These are phyloP conservation scores for Teunomyces atbi DNA, from an alignment of 805 yeast species.

Conservation along the genomic window DNA sequence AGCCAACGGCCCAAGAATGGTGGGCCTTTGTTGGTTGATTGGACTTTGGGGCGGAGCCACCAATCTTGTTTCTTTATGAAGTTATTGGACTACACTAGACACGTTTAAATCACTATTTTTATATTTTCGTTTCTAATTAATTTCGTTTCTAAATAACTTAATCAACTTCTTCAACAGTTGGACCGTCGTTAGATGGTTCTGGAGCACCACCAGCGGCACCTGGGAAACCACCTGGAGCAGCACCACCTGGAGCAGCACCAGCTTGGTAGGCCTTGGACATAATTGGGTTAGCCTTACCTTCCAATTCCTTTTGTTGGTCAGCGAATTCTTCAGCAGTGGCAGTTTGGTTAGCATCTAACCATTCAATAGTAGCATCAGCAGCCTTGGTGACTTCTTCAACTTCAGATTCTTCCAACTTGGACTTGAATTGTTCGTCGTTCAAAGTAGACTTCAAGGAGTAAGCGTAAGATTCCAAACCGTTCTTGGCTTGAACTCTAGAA, in stretches of 20 bases:
- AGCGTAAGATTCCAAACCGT: conserved; percentile 92
- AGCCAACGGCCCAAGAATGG: not conserved
- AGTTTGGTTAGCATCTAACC: conserved; percentile 93
- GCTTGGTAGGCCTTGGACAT: conserved; percentile 96
- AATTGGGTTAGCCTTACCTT: conserved; percentile 93
- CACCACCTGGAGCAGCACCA: conserved; percentile 77
- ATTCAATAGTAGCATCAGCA: conserved; percentile 78
- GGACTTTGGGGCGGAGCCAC: too few species aligned
- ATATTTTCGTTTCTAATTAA: conserved; percentile 1
- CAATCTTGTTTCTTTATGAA: too few species aligned
- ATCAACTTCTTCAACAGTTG: conserved; percentile 56
- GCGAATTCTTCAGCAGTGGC: conserved; percentile 89
- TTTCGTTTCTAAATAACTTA: conserved; percentile 20
- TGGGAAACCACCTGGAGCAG: conserved; percentile 62
- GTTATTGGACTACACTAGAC: too few species aligned
- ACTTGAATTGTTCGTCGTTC: conserved; percentile 42
- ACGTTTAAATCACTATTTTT: not conserved
- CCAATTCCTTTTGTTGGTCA: conserved; percentile 94
- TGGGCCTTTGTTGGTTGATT: too few species aligned
- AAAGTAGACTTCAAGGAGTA: conserved; percentile 87
- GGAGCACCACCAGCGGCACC: conserved; percentile 42
- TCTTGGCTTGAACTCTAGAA: conserved; percentile 88
- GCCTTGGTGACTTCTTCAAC: conserved; percentile 70
- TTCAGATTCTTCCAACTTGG: conserved; percentile 57
- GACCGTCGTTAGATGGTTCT: conserved; percentile 43